Conservation (phyloP, 2,329 filamentous ascomycete genomes). For the Ciborinia camelliae region DNA sequence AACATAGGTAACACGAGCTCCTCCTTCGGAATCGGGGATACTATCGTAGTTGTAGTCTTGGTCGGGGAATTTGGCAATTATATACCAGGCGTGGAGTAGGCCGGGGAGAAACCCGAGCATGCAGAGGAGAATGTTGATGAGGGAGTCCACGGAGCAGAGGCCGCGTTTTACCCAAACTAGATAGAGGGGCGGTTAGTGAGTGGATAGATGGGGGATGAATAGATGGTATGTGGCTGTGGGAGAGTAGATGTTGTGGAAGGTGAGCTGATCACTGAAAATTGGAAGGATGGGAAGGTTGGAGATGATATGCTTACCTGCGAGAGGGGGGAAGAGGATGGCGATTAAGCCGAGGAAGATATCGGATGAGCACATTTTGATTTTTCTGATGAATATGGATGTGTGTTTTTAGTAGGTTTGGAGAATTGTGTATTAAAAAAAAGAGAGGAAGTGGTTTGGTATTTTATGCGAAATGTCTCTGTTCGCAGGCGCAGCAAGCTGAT, state of each 20-base stretch:
- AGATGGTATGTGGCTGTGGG: background rate
- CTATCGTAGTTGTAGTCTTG: constrained; percentile 58
- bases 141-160: constrained; percentile 83
- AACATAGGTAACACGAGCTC: constrained; percentile 70
- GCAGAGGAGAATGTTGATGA: constrained; percentile 94
- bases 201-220: background rate
- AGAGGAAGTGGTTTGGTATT: background rate
- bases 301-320: constrained; percentile 52
- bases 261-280: background rate
- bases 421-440: background rate
- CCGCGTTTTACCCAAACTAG: constrained; percentile 95
- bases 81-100: constrained; percentile 95
- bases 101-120: constrained; percentile 77
- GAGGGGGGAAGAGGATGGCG: constrained; percentile 62
- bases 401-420: background rate
- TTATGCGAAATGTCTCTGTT: constrained; percentile 13
- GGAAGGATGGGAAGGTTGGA: background rate
- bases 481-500: constrained; percentile 6
- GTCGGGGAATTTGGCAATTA: constrained; percentile 88
- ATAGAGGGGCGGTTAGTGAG: background rate
- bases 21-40: constrained; percentile 53
- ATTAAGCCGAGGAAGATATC: constrained; percentile 64
- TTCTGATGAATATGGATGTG: background rate
- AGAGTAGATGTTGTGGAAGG: background rate
- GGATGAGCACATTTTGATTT: constrained; percentile 52